A percentile compares a stretch with the other conserved stretches of the same genome.
phyloP scores from a whole-genome alignment of 2,329 filamentous ascomycete genomes.

The Camillea tinctor region DNA sequence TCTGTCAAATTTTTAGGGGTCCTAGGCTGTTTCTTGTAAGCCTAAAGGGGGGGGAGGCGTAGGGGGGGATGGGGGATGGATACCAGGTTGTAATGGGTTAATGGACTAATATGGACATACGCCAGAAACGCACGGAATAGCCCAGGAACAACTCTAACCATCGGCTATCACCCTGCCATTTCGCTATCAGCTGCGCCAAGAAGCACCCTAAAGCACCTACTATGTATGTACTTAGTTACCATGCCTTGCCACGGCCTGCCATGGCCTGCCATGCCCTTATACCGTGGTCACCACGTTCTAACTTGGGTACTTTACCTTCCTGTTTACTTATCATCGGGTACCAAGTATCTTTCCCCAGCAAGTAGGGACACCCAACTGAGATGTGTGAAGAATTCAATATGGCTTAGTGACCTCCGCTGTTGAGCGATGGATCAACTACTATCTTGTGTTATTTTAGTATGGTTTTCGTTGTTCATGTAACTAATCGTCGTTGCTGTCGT shows the following conservation, averaged over 20 bases:
- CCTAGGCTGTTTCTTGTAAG: neutral
- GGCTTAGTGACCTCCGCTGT: no score
- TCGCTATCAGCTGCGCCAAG: neutral
- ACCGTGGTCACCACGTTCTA: neutral
- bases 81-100: neutral
- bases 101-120: constrained; percentile 9
- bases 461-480: no score
- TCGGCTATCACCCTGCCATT: neutral
- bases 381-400: neutral
- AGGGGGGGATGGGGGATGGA: neutral
- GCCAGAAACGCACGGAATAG: constrained; percentile 12
- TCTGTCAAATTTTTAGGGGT: neutral
- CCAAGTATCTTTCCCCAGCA: neutral
- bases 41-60: neutral
- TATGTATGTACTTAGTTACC: constrained; percentile 6
- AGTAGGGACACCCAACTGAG: neutral
- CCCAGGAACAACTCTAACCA: constrained; percentile 10
- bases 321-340: neutral
- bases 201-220: constrained; percentile 4
- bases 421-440: no score
- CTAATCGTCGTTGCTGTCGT: no score
- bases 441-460: no score
- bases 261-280: neutral
- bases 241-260: no score
- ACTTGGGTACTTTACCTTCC: neutral